A percentile compares a stretch with the other conserved stretches of the same genome.
phyloP scores from a whole-genome alignment of 306 rosid genomes.

The Morella rubra region DNA sequence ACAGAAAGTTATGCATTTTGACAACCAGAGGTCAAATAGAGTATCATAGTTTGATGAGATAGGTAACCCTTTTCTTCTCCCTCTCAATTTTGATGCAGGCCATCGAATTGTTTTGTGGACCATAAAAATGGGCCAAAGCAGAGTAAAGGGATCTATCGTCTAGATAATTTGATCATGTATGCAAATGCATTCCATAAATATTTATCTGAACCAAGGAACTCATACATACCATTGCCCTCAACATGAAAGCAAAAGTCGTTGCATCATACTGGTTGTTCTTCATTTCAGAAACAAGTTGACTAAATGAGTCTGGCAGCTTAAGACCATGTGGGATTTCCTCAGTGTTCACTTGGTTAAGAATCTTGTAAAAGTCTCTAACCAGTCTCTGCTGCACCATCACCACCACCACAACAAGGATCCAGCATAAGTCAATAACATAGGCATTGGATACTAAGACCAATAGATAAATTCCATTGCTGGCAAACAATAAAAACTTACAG shows the following conservation, averaged over 20 bases:
- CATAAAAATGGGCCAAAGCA: not conserved
- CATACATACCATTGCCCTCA: conserved; percentile 85
- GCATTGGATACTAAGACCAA: not conserved
- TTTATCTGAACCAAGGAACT: not conserved
- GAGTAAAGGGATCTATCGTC: not conserved
- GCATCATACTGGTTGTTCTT: conserved; percentile 80
- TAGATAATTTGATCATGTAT: not conserved
- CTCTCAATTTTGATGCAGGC: not conserved
- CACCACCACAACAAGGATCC: conserved; percentile 31
- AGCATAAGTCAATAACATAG: conserved; percentile 25
- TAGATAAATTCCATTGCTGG: not conserved
- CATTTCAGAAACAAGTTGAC: conserved; percentile 84
- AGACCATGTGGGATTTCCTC: conserved; percentile 79
- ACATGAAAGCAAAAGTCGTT: conserved; percentile 71
- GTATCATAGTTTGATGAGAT: not conserved
- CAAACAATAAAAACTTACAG: conserved; percentile 3
- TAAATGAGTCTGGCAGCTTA: conserved; percentile 79
- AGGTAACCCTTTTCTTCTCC: not conserved
- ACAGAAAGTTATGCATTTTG: not conserved
- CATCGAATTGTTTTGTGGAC: not conserved
- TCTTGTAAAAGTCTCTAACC: conserved; percentile 81
- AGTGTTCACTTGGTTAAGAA: conserved; percentile 82
- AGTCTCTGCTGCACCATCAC: conserved; percentile 62
- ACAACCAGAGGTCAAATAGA: not conserved
- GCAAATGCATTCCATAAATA: not conserved